Evolutionary conservation across 2,329 filamentous ascomycete species (phyloP).

Genomic region (Aspergillus pseudoterreus): DNA sequence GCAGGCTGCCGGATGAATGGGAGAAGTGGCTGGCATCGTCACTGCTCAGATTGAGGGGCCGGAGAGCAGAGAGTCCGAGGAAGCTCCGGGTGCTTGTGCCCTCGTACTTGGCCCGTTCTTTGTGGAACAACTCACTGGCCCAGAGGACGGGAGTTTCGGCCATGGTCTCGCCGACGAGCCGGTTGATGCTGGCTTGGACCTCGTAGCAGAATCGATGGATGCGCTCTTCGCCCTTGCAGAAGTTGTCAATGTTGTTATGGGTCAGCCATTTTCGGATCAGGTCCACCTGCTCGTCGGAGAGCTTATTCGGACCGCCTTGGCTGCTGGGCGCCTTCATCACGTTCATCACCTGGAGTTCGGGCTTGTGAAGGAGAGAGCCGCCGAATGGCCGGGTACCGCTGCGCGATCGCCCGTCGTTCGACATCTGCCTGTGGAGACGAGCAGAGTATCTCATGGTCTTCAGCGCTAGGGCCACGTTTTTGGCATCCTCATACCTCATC

Average conservation of each 20-base stretch:
- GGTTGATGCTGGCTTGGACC: slow-evolving; percentile 78
- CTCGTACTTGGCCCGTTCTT: slow-evolving; percentile 54
- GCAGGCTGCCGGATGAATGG: slow-evolving; percentile 23
- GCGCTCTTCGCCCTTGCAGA: slow-evolving; percentile 89
- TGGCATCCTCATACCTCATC: slow-evolving; percentile 79
- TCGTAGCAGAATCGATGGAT: slow-evolving; percentile 93
- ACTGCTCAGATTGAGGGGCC: slow-evolving; percentile 40
- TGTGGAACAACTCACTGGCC: slow-evolving; percentile 83
- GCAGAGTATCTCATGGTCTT: slow-evolving; percentile 75
- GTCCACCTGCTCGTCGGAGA: slow-evolving; percentile 92
- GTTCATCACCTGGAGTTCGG: slow-evolving; percentile 81
- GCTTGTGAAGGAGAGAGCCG: slow-evolving; percentile 67
- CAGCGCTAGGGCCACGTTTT: slow-evolving; percentile 78
- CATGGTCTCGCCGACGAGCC: slow-evolving; percentile 79
- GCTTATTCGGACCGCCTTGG: slow-evolving; percentile 87
- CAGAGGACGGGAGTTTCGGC: slow-evolving; percentile 83
- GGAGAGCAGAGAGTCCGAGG: slow-evolving; percentile 39
- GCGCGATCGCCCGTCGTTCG: slow-evolving; percentile 35
- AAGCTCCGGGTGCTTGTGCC: slow-evolving; percentile 36
- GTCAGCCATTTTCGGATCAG: slow-evolving; percentile 80
- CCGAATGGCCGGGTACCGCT: slow-evolving; percentile 46
- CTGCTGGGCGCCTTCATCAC: slow-evolving; percentile 77
- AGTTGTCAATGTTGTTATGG: slow-evolving; percentile 79
- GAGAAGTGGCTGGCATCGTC: slow-evolving; percentile 37
- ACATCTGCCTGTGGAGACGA: slow-evolving; percentile 21